Evolutionary conservation across 2,329 filamentous ascomycete species (phyloP).

Genomic region (Botrytis aclada): DNA sequence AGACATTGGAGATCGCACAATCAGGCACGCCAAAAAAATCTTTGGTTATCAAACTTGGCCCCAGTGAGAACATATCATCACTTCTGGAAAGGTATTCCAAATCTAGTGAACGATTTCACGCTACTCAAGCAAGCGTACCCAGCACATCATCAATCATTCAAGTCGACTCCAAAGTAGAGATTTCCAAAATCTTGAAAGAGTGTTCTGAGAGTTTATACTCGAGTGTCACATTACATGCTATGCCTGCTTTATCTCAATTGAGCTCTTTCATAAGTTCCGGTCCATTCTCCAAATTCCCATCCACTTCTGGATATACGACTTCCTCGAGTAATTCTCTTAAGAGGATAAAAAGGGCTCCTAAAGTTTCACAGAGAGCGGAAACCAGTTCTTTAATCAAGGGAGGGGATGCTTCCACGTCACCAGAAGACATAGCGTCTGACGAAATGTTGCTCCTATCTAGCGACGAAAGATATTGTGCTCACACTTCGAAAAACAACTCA

Average conservation of each 20-base stretch:
- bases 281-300: background rate
- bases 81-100: background rate
- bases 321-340: background rate
- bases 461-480: background rate
- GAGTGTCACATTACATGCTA: background rate
- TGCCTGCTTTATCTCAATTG: constrained; percentile 1
- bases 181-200: background rate
- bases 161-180: no score
- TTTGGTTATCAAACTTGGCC: background rate
- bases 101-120: background rate
- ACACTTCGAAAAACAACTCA: background rate
- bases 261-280: background rate
- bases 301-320: background rate
- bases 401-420: background rate
- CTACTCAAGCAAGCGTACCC: background rate
- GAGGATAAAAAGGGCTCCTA: background rate
- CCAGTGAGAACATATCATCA: background rate
- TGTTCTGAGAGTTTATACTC: background rate
- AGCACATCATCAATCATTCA: background rate
- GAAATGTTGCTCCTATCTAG: background rate
- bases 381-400: background rate
- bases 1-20: background rate
- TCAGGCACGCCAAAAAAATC: background rate
- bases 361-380: no score
- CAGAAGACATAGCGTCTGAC: background rate